These are phyloP conservation scores for Magnolia changhungtana DNA, from an alignment of 164 flowering plant genomes.

Conservation along the genomic window DNA sequence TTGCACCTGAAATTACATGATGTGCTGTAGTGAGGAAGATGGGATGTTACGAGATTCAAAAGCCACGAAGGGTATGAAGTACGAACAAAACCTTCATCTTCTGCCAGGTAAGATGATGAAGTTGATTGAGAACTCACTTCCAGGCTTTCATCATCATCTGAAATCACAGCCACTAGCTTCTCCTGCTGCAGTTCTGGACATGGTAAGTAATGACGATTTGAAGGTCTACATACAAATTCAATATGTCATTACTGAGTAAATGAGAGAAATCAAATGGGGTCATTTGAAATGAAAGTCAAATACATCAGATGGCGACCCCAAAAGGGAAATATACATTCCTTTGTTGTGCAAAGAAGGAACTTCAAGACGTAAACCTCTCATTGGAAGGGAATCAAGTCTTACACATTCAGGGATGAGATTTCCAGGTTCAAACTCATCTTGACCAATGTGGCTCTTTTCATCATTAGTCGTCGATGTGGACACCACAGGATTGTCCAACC, in stretches of 20 bases:
- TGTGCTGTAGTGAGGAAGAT: background rate
- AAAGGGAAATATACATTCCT: constrained; percentile 6
- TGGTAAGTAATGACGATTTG: background rate
- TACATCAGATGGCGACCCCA: constrained; percentile 32
- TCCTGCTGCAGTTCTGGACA: constrained; percentile 26
- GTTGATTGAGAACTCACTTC: constrained; percentile 24
- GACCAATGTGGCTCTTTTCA: constrained; percentile 2
- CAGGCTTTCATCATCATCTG: constrained; percentile 31
- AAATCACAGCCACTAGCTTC: constrained; percentile 28
- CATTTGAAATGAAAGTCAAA: background rate
- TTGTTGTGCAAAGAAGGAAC: constrained; percentile 9
- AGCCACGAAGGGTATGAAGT: background rate
- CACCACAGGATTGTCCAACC: constrained; percentile 12
- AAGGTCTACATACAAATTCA: background rate
- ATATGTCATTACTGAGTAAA: background rate
- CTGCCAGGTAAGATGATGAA: constrained; percentile 30
- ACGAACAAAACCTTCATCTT: constrained; percentile 31
- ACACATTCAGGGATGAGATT: constrained; percentile 12
- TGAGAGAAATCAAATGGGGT: background rate
- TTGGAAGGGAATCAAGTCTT: constrained; percentile 8
- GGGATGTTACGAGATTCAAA: background rate
- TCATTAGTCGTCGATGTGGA: constrained; percentile 14
- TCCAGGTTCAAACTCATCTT: constrained; percentile 14
- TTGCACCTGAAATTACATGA: constrained; percentile 8
- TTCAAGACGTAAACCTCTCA: constrained; percentile 14